phyloP scores from a whole-genome alignment of 805 yeast genomes.

The Saccharomycopsis sp. region DNA sequence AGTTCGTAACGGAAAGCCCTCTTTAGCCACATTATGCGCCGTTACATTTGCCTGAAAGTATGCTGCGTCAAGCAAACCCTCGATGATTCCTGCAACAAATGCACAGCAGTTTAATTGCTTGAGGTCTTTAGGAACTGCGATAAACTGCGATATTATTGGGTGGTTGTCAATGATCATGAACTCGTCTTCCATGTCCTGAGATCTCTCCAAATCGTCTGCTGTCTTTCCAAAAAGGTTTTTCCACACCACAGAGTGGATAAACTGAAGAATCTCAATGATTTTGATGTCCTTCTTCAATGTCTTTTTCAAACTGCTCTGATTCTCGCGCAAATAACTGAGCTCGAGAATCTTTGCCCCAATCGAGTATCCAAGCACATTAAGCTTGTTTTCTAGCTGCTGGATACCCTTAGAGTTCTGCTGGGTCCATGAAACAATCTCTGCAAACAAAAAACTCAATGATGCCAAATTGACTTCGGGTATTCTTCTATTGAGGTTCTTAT shows the following conservation, averaged over 20 bases:
- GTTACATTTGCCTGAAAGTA: constrained; percentile 69
- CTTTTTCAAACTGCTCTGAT: constrained; percentile 33
- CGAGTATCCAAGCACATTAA: constrained; percentile 70
- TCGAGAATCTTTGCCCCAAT: constrained; percentile 71
- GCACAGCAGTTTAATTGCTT: constrained; percentile 75
- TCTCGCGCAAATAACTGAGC: constrained; percentile 60
- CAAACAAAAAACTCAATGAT: constrained; percentile 60
- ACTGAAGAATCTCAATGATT: constrained; percentile 62
- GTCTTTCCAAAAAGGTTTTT: constrained; percentile 60
- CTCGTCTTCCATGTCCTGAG: constrained; percentile 57
- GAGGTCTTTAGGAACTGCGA: constrained; percentile 74
- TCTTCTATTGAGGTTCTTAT: constrained; percentile 59
- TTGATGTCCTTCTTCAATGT: constrained; percentile 60
- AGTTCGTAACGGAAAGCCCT: constrained; percentile 54
- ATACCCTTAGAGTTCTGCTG: constrained; percentile 58
- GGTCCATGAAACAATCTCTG: constrained; percentile 62
- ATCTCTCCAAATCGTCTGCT: constrained; percentile 70
- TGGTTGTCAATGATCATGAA: constrained; percentile 66
- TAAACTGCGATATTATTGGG: constrained; percentile 65
- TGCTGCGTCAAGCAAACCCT: constrained; percentile 70
- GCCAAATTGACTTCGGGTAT: constrained; percentile 61
- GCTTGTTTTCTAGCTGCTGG: constrained; percentile 53
- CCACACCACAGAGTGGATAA: constrained; percentile 72
- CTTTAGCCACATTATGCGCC: constrained; percentile 72
- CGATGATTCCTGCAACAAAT: constrained; percentile 77